Percentiles rank a stretch among this genome's conserved stretches.
Evolutionary conservation across 1,284 basidiomycete species (phyloP).

Genomic region (Boletus coffeatus): DNA sequence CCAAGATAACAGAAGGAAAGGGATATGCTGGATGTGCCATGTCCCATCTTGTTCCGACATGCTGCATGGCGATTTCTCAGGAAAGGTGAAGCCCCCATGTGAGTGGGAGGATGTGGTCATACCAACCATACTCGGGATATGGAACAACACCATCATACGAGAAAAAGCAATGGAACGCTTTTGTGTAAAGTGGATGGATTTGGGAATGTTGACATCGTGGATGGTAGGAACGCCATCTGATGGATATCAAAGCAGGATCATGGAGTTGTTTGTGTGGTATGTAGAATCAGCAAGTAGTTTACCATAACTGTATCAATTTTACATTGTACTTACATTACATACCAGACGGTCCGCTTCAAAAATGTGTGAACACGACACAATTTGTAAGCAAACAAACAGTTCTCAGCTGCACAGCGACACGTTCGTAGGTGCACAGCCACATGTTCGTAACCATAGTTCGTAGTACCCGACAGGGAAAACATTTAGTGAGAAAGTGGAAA

Average conservation of each 20-base stretch:
- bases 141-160: not conserved
- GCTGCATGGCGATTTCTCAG: not conserved
- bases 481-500: no score
- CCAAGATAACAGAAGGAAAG: not conserved
- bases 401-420: no score
- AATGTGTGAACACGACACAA: no score
- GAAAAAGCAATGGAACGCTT: not conserved
- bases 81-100: not conserved
- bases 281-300: not conserved
- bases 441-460: no score
- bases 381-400: no score
- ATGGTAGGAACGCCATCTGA: not conserved
- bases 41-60: not conserved
- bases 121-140: not conserved
- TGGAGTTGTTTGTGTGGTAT: not conserved
- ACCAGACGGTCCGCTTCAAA: no score
- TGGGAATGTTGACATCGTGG: not conserved
- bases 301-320: not conserved
- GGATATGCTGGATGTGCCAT: not conserved
- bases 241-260: not conserved
- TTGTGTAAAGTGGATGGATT: not conserved
- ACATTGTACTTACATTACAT: no score
- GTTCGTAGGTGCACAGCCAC: no score
- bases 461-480: no score
- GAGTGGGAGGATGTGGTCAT: not conserved